These are phyloP conservation scores for Athelia psychrophila DNA, from an alignment of 1,284 basidiomycete genomes.

Conservation along the genomic window DNA sequence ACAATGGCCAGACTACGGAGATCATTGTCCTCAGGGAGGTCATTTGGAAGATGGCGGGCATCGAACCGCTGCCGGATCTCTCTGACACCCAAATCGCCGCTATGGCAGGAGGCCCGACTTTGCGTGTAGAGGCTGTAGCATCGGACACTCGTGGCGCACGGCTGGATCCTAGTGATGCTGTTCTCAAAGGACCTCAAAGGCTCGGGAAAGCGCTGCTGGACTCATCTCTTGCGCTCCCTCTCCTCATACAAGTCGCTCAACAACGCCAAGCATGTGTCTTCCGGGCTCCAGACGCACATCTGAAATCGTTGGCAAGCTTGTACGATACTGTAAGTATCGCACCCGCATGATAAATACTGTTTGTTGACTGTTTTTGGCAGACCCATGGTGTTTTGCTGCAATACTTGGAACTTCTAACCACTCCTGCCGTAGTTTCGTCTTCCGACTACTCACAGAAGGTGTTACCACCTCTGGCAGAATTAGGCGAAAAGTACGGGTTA, in stretches of 20 bases:
- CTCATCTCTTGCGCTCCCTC: conserved; percentile 71
- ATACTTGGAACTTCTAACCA: conserved; percentile 72
- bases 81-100: conserved; percentile 87
- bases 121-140: conserved; percentile 85
- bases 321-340: conserved; percentile 76
- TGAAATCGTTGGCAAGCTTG: conserved; percentile 83
- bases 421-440: conserved; percentile 54
- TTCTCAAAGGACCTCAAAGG: conserved; percentile 61
- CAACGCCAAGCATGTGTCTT: conserved; percentile 82
- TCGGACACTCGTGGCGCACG: conserved; percentile 69
- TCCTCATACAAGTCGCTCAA: conserved; percentile 87
- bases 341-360: conserved; percentile 10
- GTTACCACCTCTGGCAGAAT: conserved; percentile 68
- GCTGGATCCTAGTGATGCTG: conserved; percentile 59
- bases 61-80: conserved; percentile 87
- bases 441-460: conserved; percentile 65
- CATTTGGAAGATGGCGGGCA: conserved; percentile 94
- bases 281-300: conserved; percentile 65
- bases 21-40: conserved; percentile 90
- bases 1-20: conserved; percentile 82
- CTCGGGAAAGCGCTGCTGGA: conserved; percentile 73
- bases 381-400: conserved; percentile 76
- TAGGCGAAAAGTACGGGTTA: conserved; percentile 75
- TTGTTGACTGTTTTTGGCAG: conserved; percentile 32
- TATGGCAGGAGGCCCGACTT: conserved; percentile 86